Base-by-base conservation (phyloP, 2,329 filamentous ascomycete genomes). In the Cryphonectria naterciae region DNA sequence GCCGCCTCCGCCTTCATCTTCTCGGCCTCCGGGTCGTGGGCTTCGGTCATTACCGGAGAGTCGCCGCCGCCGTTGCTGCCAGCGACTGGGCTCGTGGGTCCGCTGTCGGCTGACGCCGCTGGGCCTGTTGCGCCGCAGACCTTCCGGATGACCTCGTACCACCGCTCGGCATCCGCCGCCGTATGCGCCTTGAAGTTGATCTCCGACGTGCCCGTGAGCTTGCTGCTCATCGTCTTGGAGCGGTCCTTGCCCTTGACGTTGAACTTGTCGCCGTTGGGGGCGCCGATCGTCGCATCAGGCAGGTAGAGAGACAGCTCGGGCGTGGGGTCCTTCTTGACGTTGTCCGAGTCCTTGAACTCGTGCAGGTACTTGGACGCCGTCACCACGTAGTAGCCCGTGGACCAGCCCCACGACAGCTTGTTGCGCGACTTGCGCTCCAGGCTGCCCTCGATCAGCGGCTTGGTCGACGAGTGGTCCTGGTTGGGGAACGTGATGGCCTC, bases 211-310 rank as follows among this genome's bases (percentile, higher is more conserved):
- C 95, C 93, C 64, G 92, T 89, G 75, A 98, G 88, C 78, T 94
- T 95, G 83, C 91, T 92, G 77, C 91, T 91, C 74, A 98, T 83
- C 74, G 92, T 92, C 79, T 93, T 92, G 77, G 91, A 92, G 70
- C 91, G 89, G 79, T 99, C 95, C 82, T 98, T 98, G 80, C 96
- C 96, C 85, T 97, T 97, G 80, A 99, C 87, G 77, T 90, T 93
- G 86, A 99, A 98, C 82, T 97, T 98, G 72, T 91, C 88, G 68
- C 92, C 94, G 74, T 86, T 90, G 17, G 88, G 87, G 0, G 83
- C 78, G 70, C 94, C 93, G 70, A 98, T 88, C 62, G 91, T 82
- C 76, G 95, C 97, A 76, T 99, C 96, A 15, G 96, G 95, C 0
- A 99, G 89, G 81, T 95, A 98, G 75, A 99, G 89, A 19, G 93